Conservation (phyloP, 768 basidiomycete genomes). For the Calocera viscosa region DNA sequence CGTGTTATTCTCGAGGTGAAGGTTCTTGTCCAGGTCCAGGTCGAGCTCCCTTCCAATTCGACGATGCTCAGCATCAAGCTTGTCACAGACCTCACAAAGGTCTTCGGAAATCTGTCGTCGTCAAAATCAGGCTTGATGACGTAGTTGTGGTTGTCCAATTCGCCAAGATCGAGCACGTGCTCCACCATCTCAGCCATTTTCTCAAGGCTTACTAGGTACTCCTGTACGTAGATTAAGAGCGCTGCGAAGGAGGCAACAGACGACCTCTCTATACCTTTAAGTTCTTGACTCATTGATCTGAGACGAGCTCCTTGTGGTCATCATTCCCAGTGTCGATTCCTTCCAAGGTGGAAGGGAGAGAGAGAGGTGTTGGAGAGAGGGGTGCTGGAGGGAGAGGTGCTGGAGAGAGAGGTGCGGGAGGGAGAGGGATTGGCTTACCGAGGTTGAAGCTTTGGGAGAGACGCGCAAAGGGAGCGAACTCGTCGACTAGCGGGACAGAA, state of each 20-base stretch:
- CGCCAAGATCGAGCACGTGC: slow-evolving; percentile 80
- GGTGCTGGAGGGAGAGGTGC: too few relatives aligned
- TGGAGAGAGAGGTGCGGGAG: too few relatives aligned
- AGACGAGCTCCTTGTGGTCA: slow-evolving; percentile 43
- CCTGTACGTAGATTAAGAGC: slow-evolving; percentile 32
- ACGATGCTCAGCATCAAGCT: slow-evolving; percentile 69
- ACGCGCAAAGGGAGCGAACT: background rate
- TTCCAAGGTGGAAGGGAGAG: too few relatives aligned
- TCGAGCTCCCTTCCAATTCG: slow-evolving; percentile 54
- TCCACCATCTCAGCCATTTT: slow-evolving; percentile 93
- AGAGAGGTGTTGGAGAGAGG: too few relatives aligned
- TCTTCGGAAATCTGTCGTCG: slow-evolving; percentile 50
- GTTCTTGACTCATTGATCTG: slow-evolving; percentile 50
- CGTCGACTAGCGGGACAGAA: background rate
- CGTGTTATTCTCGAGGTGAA: slow-evolving; percentile 85
- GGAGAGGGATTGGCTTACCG: background rate
- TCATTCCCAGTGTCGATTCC: slow-evolving; percentile 35
- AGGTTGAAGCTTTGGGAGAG: background rate
- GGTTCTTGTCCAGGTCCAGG: slow-evolving; percentile 83
- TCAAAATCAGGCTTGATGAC: slow-evolving; percentile 91
- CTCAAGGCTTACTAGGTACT: slow-evolving; percentile 45
- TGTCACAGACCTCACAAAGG: slow-evolving; percentile 60
- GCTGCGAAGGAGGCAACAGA: background rate
- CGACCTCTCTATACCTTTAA: slow-evolving; percentile 37
- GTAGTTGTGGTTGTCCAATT: slow-evolving; percentile 62